Base-by-base conservation (phyloP, 75 land plant species). In the Pinus tabuliformis region DNA sequence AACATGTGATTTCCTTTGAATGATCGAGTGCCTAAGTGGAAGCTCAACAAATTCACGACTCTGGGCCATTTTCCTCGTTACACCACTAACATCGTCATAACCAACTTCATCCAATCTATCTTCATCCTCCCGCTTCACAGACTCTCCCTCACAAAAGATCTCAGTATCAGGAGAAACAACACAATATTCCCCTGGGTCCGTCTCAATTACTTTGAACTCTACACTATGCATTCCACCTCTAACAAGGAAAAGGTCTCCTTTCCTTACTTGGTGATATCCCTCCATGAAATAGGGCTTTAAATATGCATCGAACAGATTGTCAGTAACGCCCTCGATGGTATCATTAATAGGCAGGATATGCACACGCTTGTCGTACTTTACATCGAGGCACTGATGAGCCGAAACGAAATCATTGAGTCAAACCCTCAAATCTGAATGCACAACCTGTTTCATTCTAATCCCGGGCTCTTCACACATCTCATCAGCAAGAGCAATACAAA, bases 191-290 rank as follows among this genome's bases (percentile, higher is more conserved):
- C n/a, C n/a, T n/a, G n/a, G n/a, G n/a, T n/a, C n/a, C n/a, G n/a
- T n/a, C n/a, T n/a, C n/a, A n/a, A n/a, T n/a, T n/a, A n/a, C n/a
- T n/a, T n/a, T n/a, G n/a, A n/a, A n/a, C n/a, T n/a, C n/a, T n/a
- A n/a, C n/a, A n/a, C n/a, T n/a, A n/a, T n/a, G n/a, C n/a, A n/a
- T n/a, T n/a, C n/a, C n/a, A n/a, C n/a, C n/a, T n/a, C n/a, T n/a
- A 24, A 88, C 89, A 68, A 89, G 83, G 81, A 92, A 92, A 79
- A 90, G 78, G 75, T 92, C 95, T n/a, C 92, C 91, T 71, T 90
- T 90, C 66, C 95, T 81, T 16, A 90, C 89, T 13, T 91, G 92
- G 18, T 91, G 85, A 80, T 90, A 92, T 3, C 89, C 80, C 58
- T 92, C 95, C 75, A 90, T 26, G 78, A 92, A 92, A 24, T 92